A percentile compares a stretch with the other conserved stretches of the same genome.
Evolutionary conservation across 73 alveolate genomes (phyloP).

Genomic region (Stentor coeruleus): DNA sequence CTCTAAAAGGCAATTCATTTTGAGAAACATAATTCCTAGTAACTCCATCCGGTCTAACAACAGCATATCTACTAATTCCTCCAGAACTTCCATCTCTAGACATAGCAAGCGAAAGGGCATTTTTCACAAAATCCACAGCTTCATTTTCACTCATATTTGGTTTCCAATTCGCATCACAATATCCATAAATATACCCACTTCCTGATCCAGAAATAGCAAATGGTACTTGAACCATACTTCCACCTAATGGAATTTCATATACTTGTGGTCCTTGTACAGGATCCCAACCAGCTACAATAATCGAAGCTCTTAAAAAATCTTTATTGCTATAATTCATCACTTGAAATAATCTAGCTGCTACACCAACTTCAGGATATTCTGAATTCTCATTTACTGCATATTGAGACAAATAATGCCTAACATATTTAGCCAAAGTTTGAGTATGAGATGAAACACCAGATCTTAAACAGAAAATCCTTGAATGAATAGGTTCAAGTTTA

Average conservation of each 20-base stretch:
- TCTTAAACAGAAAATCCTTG: neutral
- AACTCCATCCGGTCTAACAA: slow-evolving; percentile 2
- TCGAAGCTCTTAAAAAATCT: neutral
- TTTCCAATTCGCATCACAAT: slow-evolving; percentile 19
- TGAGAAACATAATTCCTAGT: slow-evolving; percentile 20
- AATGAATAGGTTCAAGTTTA: slow-evolving; percentile 15
- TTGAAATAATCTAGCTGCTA: slow-evolving; percentile 19
- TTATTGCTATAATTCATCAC: neutral
- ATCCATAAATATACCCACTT: slow-evolving; percentile 1
- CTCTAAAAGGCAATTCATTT: slow-evolving; percentile 11
- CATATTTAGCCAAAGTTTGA: slow-evolving; percentile 19
- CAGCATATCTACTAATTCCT: neutral
- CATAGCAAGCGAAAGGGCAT: slow-evolving; percentile 8
- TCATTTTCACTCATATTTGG: slow-evolving; percentile 17
- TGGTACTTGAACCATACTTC: neutral
- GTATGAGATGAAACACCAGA: slow-evolving; percentile 28
- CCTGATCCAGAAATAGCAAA: slow-evolving; percentile 24
- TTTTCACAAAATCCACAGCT: neutral
- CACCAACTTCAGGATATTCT: neutral
- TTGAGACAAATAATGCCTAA: neutral
- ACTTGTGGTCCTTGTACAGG: slow-evolving; percentile 19
- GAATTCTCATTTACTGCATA: neutral
- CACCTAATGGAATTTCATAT: slow-evolving; percentile 20
- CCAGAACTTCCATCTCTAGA: slow-evolving; percentile 33
- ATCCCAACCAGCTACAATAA: slow-evolving; percentile 27